Evolutionary conservation across 202 grass and related monocot genomes (phyloP), one percentile per base, ranked within the genome.

Genomic region (Bolboschoenoplectus hybrid): DNA sequence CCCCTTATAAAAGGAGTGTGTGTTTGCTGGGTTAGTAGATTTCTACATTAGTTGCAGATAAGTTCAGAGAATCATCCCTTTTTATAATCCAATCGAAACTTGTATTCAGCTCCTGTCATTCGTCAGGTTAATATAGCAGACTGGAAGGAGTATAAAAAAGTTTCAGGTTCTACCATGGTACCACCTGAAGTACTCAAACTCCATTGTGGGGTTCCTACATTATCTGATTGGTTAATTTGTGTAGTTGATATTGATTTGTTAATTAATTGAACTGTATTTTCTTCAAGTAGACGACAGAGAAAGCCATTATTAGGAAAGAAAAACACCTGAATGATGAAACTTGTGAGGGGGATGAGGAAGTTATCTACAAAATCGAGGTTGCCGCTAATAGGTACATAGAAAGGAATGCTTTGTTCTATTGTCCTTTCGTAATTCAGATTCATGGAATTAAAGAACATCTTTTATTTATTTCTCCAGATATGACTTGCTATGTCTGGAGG

Each of bases 321-420:
- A 99, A 94, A 63, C 93, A 99, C 75, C 75, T 99, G 20, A 80
- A 90, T 67, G 92, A 92, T 6, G 62, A 77, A 16, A 84, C 63
- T 7, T 84, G 56, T 2, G 93, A 96, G 4, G 91, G 35, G 14
- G 89, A 94, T 13, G 97, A 96, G 45, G 97, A 98, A 86, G 88
- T 99, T 69, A 96, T 99, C 76, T 96, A 96, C 69, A 99, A 99
- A 87, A 99, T 99, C 12, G 97, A 99, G 44, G 92, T 96, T 7
- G 82, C 93, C 0, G 97, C 93, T 70, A 99, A 99, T 85, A 92
- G 97, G 93, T 96, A 34, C 1, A 50, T 84, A 40, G 9, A 62
- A 77, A 38, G 9, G 11, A 77, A 67, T 38, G 17, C 32, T 4
- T 36, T 63, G 32, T 67, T 65, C 36, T 64, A 80, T 76, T 67